Evolutionary conservation across 352 stramenopile genomes (phyloP).

Genomic region (Phytophthora megakarya): DNA sequence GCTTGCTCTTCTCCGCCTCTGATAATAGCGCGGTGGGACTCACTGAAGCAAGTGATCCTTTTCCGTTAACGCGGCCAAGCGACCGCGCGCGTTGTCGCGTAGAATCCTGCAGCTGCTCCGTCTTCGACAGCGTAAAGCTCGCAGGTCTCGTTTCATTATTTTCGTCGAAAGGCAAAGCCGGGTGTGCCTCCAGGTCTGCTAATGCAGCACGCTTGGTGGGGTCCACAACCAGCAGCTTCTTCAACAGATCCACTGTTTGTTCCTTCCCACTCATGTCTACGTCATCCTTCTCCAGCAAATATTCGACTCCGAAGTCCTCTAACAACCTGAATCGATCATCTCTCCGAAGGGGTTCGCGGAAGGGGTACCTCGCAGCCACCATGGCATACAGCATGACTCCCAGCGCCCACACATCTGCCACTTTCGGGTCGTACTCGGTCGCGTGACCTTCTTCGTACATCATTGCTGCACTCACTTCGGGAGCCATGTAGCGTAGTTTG

Average conservation of each 20-base stretch:
- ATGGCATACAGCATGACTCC: slow-evolving; percentile 84
- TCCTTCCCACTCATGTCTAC: slow-evolving; percentile 51
- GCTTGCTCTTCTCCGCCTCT: slow-evolving; percentile 32
- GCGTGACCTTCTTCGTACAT: slow-evolving; percentile 24
- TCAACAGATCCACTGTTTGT: slow-evolving; percentile 55
- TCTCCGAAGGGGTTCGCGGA: slow-evolving; percentile 52
- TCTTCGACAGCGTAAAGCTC: background rate
- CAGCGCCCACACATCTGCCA: slow-evolving; percentile 79
- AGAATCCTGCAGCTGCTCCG: slow-evolving; percentile 13
- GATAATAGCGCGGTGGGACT: slow-evolving; percentile 23
- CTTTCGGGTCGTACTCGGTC: slow-evolving; percentile 61
- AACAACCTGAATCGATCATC: slow-evolving; percentile 68
- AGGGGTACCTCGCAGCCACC: slow-evolving; percentile 68
- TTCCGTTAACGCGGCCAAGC: slow-evolving; percentile 32
- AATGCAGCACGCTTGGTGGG: slow-evolving; percentile 47
- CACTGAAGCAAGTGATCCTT: slow-evolving; percentile 30
- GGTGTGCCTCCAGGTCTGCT: slow-evolving; percentile 45
- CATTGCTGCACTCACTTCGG: slow-evolving; percentile 54
- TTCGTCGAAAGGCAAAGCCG: slow-evolving; percentile 31
- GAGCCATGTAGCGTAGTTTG: slow-evolving; percentile 84
- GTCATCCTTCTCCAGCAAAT: slow-evolving; percentile 70
- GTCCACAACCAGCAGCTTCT: slow-evolving; percentile 60
- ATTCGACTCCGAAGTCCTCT: slow-evolving; percentile 60
- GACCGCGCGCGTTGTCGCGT: slow-evolving; percentile 25
- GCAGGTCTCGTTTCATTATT: slow-evolving; percentile 13